phyloP scores from a whole-genome alignment of 768 basidiomycete species.

The Tulasnella sp. region DNA sequence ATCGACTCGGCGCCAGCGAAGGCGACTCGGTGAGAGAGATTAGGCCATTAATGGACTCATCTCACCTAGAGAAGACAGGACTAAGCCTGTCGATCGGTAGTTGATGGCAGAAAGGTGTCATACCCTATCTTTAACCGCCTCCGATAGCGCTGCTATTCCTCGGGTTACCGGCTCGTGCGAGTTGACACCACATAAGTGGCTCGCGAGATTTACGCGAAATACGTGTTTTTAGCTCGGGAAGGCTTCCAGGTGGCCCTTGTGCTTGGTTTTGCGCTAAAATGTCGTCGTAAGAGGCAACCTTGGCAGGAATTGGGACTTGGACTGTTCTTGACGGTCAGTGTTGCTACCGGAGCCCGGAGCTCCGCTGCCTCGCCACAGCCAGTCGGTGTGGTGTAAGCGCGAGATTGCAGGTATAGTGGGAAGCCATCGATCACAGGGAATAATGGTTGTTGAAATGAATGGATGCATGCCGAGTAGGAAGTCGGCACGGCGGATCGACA shows the following conservation, averaged over 20 bases:
- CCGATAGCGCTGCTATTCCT: background rate
- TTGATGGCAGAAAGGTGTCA: background rate
- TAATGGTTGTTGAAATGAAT: no score
- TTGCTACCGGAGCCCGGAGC: no score
- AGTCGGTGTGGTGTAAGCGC: no score
- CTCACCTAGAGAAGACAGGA: background rate
- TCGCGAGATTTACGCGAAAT: conserved; percentile 1
- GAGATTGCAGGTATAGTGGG: no score
- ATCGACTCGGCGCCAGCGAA: background rate
- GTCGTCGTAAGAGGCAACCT: background rate
- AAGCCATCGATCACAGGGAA: no score
- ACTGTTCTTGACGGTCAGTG: background rate
- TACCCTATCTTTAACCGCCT: background rate
- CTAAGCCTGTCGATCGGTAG: background rate
- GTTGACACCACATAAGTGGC: background rate
- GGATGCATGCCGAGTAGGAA: no score
- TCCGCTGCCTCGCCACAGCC: no score
- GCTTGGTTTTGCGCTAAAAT: background rate
- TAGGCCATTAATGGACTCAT: background rate
- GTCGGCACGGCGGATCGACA: no score
- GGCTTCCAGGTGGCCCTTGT: background rate
- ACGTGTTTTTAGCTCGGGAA: background rate
- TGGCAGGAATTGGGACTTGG: background rate
- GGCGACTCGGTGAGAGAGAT: background rate
- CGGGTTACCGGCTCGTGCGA: background rate